phyloP scores from a whole-genome alignment of 768 basidiomycete genomes.

The Solioccasus polychromus region DNA sequence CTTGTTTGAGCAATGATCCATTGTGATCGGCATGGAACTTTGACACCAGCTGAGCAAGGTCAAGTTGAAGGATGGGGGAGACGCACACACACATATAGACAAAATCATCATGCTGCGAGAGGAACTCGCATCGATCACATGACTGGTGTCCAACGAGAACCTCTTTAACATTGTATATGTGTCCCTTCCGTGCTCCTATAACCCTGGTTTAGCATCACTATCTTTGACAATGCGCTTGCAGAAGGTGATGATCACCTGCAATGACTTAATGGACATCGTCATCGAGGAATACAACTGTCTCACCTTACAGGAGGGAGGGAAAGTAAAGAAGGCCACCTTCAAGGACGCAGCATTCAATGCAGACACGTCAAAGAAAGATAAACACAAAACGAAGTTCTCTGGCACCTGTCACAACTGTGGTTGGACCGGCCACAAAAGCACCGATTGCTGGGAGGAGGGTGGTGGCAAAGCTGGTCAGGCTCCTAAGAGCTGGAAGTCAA shows the following conservation, averaged over 20 bases:
- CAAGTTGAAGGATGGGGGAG: constrained; percentile 24
- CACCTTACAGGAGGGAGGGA: too few relatives aligned
- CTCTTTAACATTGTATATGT: constrained; percentile 33
- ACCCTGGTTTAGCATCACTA: constrained; percentile 1
- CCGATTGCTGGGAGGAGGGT: constrained; percentile 7
- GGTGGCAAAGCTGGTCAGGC: constrained; percentile 1
- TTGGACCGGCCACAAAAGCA: neutral
- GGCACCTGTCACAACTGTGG: constrained; percentile 4
- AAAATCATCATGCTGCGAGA: constrained; percentile 29
- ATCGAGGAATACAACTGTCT: neutral
- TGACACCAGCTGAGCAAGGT: neutral
- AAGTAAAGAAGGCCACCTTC: too few relatives aligned
- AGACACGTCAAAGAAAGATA: too few relatives aligned
- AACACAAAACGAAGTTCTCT: too few relatives aligned
- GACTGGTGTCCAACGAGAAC: constrained; percentile 28
- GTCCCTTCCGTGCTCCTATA: constrained; percentile 36
- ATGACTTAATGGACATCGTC: too few relatives aligned
- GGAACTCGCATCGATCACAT: constrained; percentile 33
- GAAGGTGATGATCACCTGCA: too few relatives aligned
- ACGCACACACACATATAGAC: constrained; percentile 32
- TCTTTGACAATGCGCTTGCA: too few relatives aligned
- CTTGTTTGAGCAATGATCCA: neutral
- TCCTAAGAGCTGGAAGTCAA: neutral
- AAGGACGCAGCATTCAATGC: too few relatives aligned
- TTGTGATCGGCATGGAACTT: neutral